phyloP scores from a whole-genome alignment of 2,329 filamentous ascomycete species.

The Neonectria punicea region DNA sequence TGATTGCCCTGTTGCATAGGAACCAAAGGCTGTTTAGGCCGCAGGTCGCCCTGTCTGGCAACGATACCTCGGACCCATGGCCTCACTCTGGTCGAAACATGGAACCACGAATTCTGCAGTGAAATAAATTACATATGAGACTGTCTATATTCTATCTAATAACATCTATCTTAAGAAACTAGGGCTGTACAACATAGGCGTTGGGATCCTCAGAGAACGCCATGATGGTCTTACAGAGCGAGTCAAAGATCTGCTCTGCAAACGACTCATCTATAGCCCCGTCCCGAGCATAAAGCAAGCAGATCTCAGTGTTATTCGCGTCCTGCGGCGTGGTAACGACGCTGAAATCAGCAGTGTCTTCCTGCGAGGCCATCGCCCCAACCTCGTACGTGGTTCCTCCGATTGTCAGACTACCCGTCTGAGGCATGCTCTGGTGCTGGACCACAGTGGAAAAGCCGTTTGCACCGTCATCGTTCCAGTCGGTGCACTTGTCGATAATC shows the following conservation, averaged over 20 bases:
- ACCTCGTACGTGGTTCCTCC: slow-evolving; percentile 31
- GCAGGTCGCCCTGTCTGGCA: too few relatives aligned
- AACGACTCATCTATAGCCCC: slow-evolving; percentile 1
- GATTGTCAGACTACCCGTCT: slow-evolving; percentile 19
- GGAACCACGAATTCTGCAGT: neutral
- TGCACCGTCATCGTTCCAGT: slow-evolving; percentile 31
- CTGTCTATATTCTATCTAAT: neutral
- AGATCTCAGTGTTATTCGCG: slow-evolving; percentile 27
- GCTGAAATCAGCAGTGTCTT: slow-evolving; percentile 38
- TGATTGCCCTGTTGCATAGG: too few relatives aligned
- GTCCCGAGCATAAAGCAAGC: slow-evolving; percentile 30
- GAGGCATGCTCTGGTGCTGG: slow-evolving; percentile 41
- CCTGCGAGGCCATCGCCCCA: slow-evolving; percentile 30
- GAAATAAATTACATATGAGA: neutral
- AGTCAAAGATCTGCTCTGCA: slow-evolving; percentile 23
- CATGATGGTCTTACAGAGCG: slow-evolving; percentile 24
- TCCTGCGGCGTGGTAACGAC: slow-evolving; percentile 37
- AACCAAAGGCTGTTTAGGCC: too few relatives aligned
- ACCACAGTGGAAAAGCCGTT: slow-evolving; percentile 38
- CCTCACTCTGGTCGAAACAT: neutral
- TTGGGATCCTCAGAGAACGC: slow-evolving; percentile 16
- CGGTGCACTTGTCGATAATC: slow-evolving; percentile 38
- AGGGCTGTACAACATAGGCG: neutral
- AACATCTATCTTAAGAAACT: slow-evolving; percentile 8
- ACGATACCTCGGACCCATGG: too few relatives aligned